Evolutionary conservation across 2,329 filamentous ascomycete genomes (phyloP).

Genomic region (Rachicladosporium sp.): DNA sequence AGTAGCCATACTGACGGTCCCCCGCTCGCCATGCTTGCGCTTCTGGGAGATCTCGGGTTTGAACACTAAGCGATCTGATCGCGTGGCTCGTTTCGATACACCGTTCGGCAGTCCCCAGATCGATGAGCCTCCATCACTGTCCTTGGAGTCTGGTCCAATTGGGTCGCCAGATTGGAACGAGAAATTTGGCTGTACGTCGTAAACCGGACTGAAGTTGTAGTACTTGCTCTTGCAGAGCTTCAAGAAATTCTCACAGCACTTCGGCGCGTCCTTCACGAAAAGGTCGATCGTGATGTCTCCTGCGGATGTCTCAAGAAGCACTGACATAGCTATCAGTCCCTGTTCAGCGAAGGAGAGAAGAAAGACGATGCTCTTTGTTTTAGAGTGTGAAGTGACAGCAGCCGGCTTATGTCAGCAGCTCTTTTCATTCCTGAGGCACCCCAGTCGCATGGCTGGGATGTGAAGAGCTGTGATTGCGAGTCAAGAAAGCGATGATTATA

Average conservation of each 20-base stretch:
- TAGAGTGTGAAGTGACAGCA: too few species aligned
- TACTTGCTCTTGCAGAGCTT: constrained; percentile 99
- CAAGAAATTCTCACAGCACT: constrained; percentile 91
- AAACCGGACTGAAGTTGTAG: constrained; percentile 92
- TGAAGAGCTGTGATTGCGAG: too few species aligned
- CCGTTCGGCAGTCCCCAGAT: constrained; percentile 76
- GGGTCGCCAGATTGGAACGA: constrained; percentile 95
- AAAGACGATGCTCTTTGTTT: too few species aligned
- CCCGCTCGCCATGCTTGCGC: constrained; percentile 75
- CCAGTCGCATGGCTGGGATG: too few species aligned
- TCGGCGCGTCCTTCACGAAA: constrained; percentile 76
- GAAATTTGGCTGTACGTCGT: constrained; percentile 87
- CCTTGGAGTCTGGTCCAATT: constrained; percentile 67
- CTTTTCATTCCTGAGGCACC: too few species aligned
- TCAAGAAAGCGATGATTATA: too few species aligned
- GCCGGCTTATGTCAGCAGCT: too few species aligned
- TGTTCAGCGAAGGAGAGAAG: too few species aligned
- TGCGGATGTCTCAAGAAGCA: constrained; percentile 80
- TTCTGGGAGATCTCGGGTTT: constrained; percentile 74
- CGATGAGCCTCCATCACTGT: constrained; percentile 84
- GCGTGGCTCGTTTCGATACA: constrained; percentile 52
- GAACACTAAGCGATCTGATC: constrained; percentile 39
- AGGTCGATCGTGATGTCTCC: constrained; percentile 95
- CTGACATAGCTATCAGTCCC: constrained; percentile 55
- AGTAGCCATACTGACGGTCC: constrained; percentile 97